Base-by-base conservation (phyloP, 129 eudicot species). In the Artemisia argyi region DNA sequence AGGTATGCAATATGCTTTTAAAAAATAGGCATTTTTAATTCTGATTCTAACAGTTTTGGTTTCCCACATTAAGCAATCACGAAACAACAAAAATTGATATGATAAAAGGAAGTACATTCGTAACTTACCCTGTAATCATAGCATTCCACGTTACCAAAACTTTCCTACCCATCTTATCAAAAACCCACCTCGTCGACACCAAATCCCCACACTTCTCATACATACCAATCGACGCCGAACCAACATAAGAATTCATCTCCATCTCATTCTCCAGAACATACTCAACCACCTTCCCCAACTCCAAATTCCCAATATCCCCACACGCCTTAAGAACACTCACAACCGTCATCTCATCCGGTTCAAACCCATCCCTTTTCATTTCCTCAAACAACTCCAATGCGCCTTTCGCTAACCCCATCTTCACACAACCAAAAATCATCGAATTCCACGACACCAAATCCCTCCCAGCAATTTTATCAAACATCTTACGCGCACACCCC, bases 151-250 rank as follows among this genome's bases (percentile, higher is more conserved):
- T 84, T 28, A 89, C 83, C 24, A 84, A 76, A 59, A 80, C 86
- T 80, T 78, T 89, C 61, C 32, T 74, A 5, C 1, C 44, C 83
- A 78, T 79, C 55, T 78, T 26, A 75, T 89, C 84, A 71, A 89
- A 86, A n/a, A 86, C n/a, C n/a, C n/a, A 42, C 73, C 74, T 73
- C 72, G 87, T 82, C 3, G 87, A 82, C 57, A 61, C 69, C 82
- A 86, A 77, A 73, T 86, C 96, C 28, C 92, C 93, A 78, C 96
- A 89, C 73, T 89, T 86, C 1, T 80, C 86, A 80, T 86, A 89
- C 96, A 86, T 89, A 69, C 81, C 82, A 73, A 86, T 86, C 73
- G 86, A 82, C 44, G 96, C 85, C 4, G 92, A 89, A 19, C 86
- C 90, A 16, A 84, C 61, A 56, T 72, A 86, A 10, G 88, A 75